Percentiles rank a stretch among this genome's conserved stretches.
These are phyloP conservation scores for Cytospora piceae DNA, from an alignment of 2,329 filamentous ascomycete genomes.

Conservation along the genomic window DNA sequence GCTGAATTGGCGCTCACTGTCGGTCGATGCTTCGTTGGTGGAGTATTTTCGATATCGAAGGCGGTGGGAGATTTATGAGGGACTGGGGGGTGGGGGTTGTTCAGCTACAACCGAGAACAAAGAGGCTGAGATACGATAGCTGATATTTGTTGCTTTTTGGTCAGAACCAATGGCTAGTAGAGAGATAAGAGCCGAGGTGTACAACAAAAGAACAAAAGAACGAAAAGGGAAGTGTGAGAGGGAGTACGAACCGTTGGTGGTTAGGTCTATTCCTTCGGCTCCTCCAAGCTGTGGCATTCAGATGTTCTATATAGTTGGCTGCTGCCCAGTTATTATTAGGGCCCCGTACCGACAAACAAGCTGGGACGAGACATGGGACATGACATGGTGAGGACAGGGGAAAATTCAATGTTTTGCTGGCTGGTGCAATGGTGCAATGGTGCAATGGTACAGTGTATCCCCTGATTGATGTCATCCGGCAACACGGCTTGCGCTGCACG, in stretches of 20 bases:
- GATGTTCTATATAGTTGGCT: conserved; percentile 11
- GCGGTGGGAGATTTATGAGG: not conserved
- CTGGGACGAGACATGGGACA: conserved; percentile 5
- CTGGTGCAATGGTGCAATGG: not conserved
- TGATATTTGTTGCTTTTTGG: conserved; percentile 7
- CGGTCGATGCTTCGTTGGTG: conserved; percentile 12
- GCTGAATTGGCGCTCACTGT: conserved; percentile 7
- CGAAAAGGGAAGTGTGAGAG: not conserved
- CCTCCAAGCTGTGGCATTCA: conserved; percentile 18
- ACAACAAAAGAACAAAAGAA: conserved; percentile 21
- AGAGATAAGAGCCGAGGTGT: conserved; percentile 17
- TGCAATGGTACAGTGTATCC: not conserved
- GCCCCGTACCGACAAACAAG: conserved; percentile 9
- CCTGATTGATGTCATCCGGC: conserved; percentile 20
- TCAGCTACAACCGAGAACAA: not conserved
- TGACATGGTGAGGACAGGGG: conserved; percentile 12
- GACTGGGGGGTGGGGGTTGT: not conserved
- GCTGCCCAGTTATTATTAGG: conserved; percentile 20
- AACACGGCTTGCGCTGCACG: conserved; percentile 1
- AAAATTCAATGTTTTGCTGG: not conserved
- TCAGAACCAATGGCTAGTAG: conserved; percentile 1
- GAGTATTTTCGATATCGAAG: conserved; percentile 4
- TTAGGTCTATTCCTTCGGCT: conserved; percentile 6
- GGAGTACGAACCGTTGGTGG: conserved; percentile 12
- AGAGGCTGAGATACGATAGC: conserved; percentile 9